Evolutionary conservation across 768 basidiomycete species (phyloP).

Genomic region (Calocera viscosa): DNA sequence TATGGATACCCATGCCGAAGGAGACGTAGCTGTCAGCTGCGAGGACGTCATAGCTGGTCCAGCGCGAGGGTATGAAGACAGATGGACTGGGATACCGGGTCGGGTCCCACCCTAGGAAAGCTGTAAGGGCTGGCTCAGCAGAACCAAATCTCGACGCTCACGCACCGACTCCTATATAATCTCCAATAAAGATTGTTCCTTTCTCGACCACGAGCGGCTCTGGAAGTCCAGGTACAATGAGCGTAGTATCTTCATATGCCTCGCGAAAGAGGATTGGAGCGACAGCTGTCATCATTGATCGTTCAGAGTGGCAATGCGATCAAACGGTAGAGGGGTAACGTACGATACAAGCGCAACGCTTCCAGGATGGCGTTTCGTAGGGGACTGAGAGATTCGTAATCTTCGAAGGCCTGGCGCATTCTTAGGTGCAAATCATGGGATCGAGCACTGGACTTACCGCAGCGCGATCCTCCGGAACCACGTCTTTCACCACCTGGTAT

Average conservation of each 20-base stretch:
- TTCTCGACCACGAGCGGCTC: not conserved
- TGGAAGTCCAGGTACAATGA: not conserved
- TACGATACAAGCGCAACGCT: not conserved
- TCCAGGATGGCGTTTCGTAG: not conserved
- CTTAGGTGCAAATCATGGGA: too few relatives aligned
- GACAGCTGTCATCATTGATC: not conserved
- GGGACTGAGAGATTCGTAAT: not conserved
- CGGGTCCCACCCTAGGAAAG: not conserved
- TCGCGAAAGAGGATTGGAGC: not conserved
- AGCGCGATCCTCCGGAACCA: constrained; percentile 30
- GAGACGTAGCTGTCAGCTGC: not conserved
- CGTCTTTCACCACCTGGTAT: constrained; percentile 33
- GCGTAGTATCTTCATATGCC: not conserved
- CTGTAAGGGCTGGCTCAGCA: too few relatives aligned
- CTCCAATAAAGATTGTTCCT: not conserved
- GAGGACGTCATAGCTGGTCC: not conserved
- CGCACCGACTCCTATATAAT: not conserved
- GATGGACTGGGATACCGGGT: not conserved
- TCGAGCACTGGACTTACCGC: constrained; percentile 23
- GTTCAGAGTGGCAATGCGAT: not conserved
- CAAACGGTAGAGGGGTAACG: not conserved
- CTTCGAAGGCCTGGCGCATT: not conserved
- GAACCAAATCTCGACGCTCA: not conserved
- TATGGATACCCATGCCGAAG: not conserved
- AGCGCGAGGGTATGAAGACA: not conserved